Evolutionary conservation across 2,329 filamentous ascomycete genomes (phyloP).

Genomic region (Colletotrichum sp.): DNA sequence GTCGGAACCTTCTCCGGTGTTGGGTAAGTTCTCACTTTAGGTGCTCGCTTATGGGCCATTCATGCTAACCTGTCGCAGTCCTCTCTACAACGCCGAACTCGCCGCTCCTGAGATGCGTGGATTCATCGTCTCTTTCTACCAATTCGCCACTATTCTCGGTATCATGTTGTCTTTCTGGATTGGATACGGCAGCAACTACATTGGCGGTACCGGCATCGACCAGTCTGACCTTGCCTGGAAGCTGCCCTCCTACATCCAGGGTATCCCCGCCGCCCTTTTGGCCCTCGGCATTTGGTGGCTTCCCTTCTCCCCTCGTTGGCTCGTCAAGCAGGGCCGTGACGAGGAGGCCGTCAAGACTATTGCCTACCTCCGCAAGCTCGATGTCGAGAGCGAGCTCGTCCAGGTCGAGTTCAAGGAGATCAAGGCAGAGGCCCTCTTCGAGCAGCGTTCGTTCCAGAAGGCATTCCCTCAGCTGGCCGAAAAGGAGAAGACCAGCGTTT

Average conservation of each 20-base stretch:
- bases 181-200: constrained; percentile 50
- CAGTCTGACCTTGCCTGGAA: constrained; percentile 47
- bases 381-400: constrained; percentile 65
- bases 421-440: constrained; percentile 49
- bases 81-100: constrained; percentile 56
- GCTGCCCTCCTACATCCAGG: constrained; percentile 51
- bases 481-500: constrained; percentile 43
- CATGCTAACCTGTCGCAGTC: constrained; percentile 24
- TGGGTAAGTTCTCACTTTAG: constrained; percentile 21
- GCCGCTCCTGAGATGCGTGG: constrained; percentile 71
- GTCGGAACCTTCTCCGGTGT: constrained; percentile 53
- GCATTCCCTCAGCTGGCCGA: constrained; percentile 49
- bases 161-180: constrained; percentile 58
- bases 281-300: constrained; percentile 42
- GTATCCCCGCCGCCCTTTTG: constrained; percentile 39
- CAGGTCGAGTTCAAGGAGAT: constrained; percentile 46
- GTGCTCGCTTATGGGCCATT: not conserved
- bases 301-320: constrained; percentile 43
- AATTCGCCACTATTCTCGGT: constrained; percentile 65
- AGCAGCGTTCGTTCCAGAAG: constrained; percentile 44
- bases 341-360: constrained; percentile 49
- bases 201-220: constrained; percentile 48
- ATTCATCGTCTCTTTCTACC: constrained; percentile 68
- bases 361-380: constrained; percentile 64
- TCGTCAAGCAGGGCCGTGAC: constrained; percentile 38